Conservation (phyloP, 495 filamentous ascomycete species). For the Aspergillus indologenus region DNA sequence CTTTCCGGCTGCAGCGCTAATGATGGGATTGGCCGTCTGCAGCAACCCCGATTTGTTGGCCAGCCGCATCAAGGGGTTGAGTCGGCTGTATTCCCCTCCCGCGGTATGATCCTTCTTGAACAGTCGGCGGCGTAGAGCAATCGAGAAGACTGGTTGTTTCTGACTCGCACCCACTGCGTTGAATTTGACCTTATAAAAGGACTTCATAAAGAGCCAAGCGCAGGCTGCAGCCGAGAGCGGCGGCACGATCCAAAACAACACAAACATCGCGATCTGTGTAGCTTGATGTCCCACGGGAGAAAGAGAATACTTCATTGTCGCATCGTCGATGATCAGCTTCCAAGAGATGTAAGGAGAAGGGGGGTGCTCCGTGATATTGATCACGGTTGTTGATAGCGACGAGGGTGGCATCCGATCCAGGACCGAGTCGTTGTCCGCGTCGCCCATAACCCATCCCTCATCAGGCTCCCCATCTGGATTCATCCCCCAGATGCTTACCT, state of each 20-base stretch:
- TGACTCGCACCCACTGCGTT: conserved; percentile 59
- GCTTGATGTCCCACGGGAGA: conserved; percentile 52
- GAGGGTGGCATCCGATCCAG: conserved; percentile 62
- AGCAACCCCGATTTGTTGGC: conserved; percentile 42
- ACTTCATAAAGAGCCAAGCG: conserved; percentile 58
- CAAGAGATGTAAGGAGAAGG: conserved; percentile 54
- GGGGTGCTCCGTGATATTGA: conserved; percentile 59
- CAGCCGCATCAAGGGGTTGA: conserved; percentile 28
- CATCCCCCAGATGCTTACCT: conserved; percentile 67
- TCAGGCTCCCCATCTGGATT: conserved; percentile 63
- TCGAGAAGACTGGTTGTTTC: conserved; percentile 33
- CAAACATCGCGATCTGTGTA: conserved; percentile 54
- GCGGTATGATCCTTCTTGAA: conserved; percentile 17
- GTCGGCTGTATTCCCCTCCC: conserved; percentile 17
- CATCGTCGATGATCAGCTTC: conserved; percentile 56
- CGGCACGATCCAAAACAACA: conserved; percentile 55
- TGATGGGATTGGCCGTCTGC: conserved; percentile 41
- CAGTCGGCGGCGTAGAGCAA: conserved; percentile 30
- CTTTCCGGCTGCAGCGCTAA: conserved; percentile 34
- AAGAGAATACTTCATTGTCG: conserved; percentile 47
- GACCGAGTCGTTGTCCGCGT: conserved; percentile 57
- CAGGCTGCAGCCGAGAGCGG: conserved; percentile 45
- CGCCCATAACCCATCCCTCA: conserved; percentile 54
- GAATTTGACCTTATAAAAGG: conserved; percentile 69
- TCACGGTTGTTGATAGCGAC: conserved; percentile 49